These are phyloP conservation scores for Astrothelium macrocarpum DNA, from an alignment of 495 filamentous ascomycete species.

Conservation along the genomic window DNA sequence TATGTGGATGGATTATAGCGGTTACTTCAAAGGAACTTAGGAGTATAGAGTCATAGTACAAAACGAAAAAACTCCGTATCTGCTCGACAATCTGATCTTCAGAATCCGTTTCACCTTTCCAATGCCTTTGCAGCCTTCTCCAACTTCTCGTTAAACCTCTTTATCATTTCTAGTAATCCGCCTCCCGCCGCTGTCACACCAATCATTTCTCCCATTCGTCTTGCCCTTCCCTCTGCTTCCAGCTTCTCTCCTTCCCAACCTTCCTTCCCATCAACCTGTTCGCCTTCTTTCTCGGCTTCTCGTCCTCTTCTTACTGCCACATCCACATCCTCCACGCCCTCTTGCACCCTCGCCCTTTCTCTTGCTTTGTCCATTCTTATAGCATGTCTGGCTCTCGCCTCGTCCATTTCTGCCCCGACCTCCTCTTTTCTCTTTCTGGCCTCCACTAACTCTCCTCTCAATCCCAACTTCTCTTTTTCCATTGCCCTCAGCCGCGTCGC, in stretches of 20 bases:
- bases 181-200: background rate
- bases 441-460: conserved; percentile 78
- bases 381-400: conserved; percentile 21
- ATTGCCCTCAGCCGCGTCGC: conserved; percentile 80
- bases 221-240: background rate
- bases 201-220: background rate
- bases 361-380: conserved; percentile 7
- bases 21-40: too few relatives aligned
- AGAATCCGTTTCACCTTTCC: background rate
- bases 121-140: conserved; percentile 3
- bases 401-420: conserved; percentile 24
- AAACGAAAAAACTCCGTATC: too few relatives aligned
- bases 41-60: too few relatives aligned
- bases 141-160: conserved; percentile 1
- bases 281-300: too few relatives aligned
- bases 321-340: conserved; percentile 10
- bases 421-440: conserved; percentile 72
- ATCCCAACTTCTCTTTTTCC: conserved; percentile 78
- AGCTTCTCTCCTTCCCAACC: background rate
- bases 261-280: background rate
- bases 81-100: too few relatives aligned
- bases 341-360: conserved; percentile 18
- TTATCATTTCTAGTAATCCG: background rate
- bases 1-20: too few relatives aligned
- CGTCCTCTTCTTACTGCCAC: background rate